These are phyloP conservation scores for Diaporthe sp. DNA, from an alignment of 2,329 filamentous ascomycete species.

Conservation along the genomic window DNA sequence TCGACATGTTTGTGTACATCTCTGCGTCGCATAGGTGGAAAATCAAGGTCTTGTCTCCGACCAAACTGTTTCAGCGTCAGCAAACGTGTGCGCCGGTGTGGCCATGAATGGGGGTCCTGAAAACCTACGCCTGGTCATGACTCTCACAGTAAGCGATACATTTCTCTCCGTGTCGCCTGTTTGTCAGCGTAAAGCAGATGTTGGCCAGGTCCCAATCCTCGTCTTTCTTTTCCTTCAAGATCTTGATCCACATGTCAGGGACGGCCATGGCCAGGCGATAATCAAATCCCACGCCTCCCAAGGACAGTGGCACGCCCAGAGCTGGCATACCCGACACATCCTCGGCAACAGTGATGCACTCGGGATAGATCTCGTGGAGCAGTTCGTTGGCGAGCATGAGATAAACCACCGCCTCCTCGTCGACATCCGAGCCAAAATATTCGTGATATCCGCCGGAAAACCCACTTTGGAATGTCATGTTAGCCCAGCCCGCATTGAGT, in stretches of 20 bases:
- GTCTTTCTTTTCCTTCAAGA: conserved; percentile 93
- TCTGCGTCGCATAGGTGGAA: conserved; percentile 99
- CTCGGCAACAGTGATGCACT: conserved; percentile 92
- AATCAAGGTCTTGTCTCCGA: conserved; percentile 96
- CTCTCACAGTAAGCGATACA: conserved; percentile 98
- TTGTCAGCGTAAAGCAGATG: conserved; percentile 89
- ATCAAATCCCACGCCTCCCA: conserved; percentile 96
- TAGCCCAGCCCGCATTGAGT: conserved; percentile 42
- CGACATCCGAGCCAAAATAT: conserved; percentile 91
- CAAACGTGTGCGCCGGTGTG: background rate
- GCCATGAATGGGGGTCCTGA: conserved; percentile 4
- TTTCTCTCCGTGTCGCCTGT: conserved; percentile 95
- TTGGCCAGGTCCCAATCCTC: conserved; percentile 91
- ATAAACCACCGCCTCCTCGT: conserved; percentile 95
- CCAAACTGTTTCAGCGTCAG: conserved; percentile 72
- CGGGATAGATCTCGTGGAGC: conserved; percentile 90
- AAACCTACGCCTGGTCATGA: conserved; percentile 95
- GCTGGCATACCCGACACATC: conserved; percentile 99
- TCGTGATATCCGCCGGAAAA: conserved; percentile 99
- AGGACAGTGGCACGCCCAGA: conserved; percentile 86
- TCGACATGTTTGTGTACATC: conserved; percentile 98
- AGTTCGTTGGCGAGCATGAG: conserved; percentile 97
- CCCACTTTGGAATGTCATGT: conserved; percentile 68
- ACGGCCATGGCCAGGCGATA: conserved; percentile 98
- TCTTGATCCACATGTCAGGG: conserved; percentile 99